phyloP scores from a whole-genome alignment of 306 rosid species.

The Fragaria iinumae region DNA sequence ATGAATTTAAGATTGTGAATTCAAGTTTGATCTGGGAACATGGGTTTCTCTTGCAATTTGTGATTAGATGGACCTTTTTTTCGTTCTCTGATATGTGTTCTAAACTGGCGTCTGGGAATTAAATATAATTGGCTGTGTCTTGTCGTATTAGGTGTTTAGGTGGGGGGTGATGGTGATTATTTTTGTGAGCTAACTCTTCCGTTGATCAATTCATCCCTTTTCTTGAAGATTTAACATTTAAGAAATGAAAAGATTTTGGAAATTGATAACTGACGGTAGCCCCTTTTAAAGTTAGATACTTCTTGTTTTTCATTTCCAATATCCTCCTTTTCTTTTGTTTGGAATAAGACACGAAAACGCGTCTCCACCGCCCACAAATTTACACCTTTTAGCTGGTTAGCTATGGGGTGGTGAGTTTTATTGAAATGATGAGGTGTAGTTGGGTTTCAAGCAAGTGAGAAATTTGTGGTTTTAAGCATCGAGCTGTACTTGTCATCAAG shows the following conservation, averaged over 20 bases:
- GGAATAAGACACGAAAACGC: background rate
- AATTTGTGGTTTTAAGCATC: background rate
- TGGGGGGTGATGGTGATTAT: background rate
- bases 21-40: background rate
- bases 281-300: background rate
- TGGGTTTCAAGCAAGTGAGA: background rate
- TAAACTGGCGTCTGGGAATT: slow-evolving; percentile 27
- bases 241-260: slow-evolving; percentile 12
- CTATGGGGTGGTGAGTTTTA: background rate
- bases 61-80: background rate
- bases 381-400: slow-evolving; percentile 2
- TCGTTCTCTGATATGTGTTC: slow-evolving; percentile 10
- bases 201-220: background rate
- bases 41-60: slow-evolving; percentile 21
- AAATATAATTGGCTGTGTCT: background rate
- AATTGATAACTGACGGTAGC: background rate
- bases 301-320: background rate
- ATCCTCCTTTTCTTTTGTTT: background rate
- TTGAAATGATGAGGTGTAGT: background rate
- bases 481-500: background rate
- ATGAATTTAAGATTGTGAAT: background rate
- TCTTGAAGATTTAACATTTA: background rate
- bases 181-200: background rate
- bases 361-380: background rate
- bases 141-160: slow-evolving; percentile 6